Evolutionary conservation across 2,329 filamentous ascomycete genomes (phyloP).

Genomic region (Metarhizium sp.): DNA sequence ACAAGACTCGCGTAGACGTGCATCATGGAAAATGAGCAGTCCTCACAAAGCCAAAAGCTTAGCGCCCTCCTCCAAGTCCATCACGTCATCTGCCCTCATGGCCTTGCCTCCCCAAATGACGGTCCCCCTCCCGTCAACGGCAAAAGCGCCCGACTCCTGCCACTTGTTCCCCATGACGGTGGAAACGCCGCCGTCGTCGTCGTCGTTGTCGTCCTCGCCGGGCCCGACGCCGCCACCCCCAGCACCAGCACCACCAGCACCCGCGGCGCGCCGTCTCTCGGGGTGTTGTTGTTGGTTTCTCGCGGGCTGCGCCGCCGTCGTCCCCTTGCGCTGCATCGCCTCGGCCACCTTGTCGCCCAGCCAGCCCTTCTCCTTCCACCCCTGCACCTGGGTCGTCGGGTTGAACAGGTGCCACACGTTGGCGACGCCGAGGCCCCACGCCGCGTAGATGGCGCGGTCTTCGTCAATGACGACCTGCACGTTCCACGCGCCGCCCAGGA

Average conservation of each 20-base stretch:
- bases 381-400: slow-evolving; percentile 40
- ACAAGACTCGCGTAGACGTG: neutral
- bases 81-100: slow-evolving; percentile 36
- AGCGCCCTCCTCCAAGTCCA: slow-evolving; percentile 43
- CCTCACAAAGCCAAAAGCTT: slow-evolving; percentile 20
- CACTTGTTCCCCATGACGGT: slow-evolving; percentile 46
- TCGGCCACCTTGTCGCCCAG: slow-evolving; percentile 40
- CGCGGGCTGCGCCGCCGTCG: slow-evolving; percentile 9
- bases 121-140: slow-evolving; percentile 37
- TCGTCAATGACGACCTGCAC: slow-evolving; percentile 47
- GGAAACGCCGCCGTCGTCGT: slow-evolving; percentile 25
- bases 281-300: too few species aligned
- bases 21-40: neutral
- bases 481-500: slow-evolving; percentile 48
- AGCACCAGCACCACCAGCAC: slow-evolving; percentile 12
- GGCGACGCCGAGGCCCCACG: slow-evolving; percentile 47
- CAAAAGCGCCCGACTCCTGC: slow-evolving; percentile 44
- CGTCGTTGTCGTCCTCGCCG: slow-evolving; percentile 6
- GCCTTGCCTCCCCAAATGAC: slow-evolving; percentile 43
- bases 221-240: slow-evolving; percentile 11
- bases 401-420: slow-evolving; percentile 43
- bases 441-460: slow-evolving; percentile 45
- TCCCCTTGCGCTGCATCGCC: slow-evolving; percentile 29
- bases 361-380: slow-evolving; percentile 47
- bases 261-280: slow-evolving; percentile 20